A percentile compares a stretch with the other conserved stretches of the same genome.
phyloP scores from a whole-genome alignment of 208 protist species.

The Trypanosoma avium region DNA sequence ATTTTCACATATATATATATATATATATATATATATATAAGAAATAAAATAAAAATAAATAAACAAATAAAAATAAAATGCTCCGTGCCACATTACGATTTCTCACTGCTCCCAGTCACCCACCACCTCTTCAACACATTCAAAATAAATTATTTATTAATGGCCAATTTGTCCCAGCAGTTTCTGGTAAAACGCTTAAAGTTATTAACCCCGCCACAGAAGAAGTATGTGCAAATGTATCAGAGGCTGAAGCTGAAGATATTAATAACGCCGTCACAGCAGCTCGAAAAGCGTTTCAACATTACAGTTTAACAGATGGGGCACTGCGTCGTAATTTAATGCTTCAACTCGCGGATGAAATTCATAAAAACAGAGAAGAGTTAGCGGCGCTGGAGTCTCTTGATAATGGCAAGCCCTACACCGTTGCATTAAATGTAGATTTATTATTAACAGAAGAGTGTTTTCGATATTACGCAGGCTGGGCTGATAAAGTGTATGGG shows the following conservation, averaged over 20 bases:
- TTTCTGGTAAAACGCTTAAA: slow-evolving; percentile 69
- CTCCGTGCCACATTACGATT: neutral
- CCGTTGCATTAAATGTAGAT: slow-evolving; percentile 56
- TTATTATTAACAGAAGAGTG: slow-evolving; percentile 52
- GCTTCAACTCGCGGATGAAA: slow-evolving; percentile 73
- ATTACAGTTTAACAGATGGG: slow-evolving; percentile 46
- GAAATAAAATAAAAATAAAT: slow-evolving; percentile 2
- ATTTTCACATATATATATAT: neutral
- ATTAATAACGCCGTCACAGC: slow-evolving; percentile 84
- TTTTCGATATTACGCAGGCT: slow-evolving; percentile 89
- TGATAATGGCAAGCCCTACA: slow-evolving; percentile 91
- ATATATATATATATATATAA: neutral
- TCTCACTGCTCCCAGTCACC: too few species aligned
- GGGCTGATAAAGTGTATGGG: slow-evolving; percentile 90
- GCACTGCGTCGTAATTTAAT: slow-evolving; percentile 58
- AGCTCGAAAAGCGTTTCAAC: slow-evolving; percentile 60
- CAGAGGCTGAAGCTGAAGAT: slow-evolving; percentile 74
- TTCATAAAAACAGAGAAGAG: slow-evolving; percentile 64
- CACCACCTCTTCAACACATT: slow-evolving; percentile 36
- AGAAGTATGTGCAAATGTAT: slow-evolving; percentile 70
- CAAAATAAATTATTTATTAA: slow-evolving; percentile 88
- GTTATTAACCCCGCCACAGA: slow-evolving; percentile 81
- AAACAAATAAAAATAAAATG: neutral
- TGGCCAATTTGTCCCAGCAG: slow-evolving; percentile 73
- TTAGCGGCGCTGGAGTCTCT: slow-evolving; percentile 81